Evolutionary conservation across 371 early-diverging fungal genomes (phyloP).

Genomic region (Rhizopus arrhizus): DNA sequence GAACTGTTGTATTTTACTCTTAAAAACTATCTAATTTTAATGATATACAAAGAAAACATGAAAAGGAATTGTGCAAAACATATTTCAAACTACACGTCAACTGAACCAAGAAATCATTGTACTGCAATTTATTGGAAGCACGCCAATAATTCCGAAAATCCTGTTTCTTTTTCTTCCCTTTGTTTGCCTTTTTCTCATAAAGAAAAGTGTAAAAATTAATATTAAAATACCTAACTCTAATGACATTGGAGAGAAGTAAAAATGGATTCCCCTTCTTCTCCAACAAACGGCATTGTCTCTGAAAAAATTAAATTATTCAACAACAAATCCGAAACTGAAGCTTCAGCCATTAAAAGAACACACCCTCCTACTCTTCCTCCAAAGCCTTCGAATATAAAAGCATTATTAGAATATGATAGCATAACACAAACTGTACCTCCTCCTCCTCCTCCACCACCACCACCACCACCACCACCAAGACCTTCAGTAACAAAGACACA

Average conservation of each 20-base stretch:
- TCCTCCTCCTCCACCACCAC: slow-evolving; percentile 26
- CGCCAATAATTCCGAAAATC: background rate
- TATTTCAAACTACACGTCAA: too few species aligned
- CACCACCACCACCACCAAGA: slow-evolving; percentile 31
- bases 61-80: too few species aligned
- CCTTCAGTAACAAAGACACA: slow-evolving; percentile 22
- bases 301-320: slow-evolving; percentile 32
- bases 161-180: slow-evolving; percentile 1
- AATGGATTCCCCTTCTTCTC: slow-evolving; percentile 27
- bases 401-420: background rate
- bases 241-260: slow-evolving; percentile 16
- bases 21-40: too few species aligned
- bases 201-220: background rate
- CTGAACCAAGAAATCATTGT: background rate
- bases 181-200: slow-evolving; percentile 5
- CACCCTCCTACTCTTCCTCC: slow-evolving; percentile 35
- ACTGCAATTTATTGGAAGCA: background rate
- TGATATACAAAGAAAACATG: too few species aligned
- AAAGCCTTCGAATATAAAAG: slow-evolving; percentile 7
- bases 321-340: slow-evolving; percentile 26
- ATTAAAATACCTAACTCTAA: slow-evolving; percentile 5
- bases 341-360: slow-evolving; percentile 4
- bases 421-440: slow-evolving; percentile 4
- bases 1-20: too few species aligned
- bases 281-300: slow-evolving; percentile 27